Base-by-base conservation (phyloP, 208 protist species). In the Phytomonas francai region DNA sequence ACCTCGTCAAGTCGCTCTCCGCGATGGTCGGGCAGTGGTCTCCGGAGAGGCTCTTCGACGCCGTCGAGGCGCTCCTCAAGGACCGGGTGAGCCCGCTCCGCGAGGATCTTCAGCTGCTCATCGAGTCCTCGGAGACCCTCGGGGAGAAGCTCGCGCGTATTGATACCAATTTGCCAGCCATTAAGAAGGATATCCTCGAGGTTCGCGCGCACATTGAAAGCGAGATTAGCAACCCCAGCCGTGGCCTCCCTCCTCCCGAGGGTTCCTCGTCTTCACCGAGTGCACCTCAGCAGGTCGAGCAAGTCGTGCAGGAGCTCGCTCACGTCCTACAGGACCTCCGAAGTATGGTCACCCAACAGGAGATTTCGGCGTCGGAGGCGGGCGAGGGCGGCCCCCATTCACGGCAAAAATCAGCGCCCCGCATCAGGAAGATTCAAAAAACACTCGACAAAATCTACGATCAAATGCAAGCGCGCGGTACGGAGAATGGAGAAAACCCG, bases 1-100 rank as follows among this genome's bases (percentile, higher is more conserved):
- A 88, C 62, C 69, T 88, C 6, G 78, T 86, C 6, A 82, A 79
- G 61, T 83, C 85, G 25, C 68, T 90, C 6, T 83, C 79, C 25
- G 77, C 75, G 39, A 81, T 85, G 70, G 76, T 85, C 39, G 72
- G 72, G 22, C 79, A 84, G 64, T 87, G 78, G 76, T 85, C 84
- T 22, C 49, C 73, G 30, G 84, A 90, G 54, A 83, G 78, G 60
- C 72, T 90, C 14, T 77, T 81, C 29, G 79, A 90, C 33, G 68
- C 77, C 25, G 72, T 90, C 62, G 75, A 85, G 65, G 67, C 65
- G 14, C 72, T 81, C 22, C 67, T 84, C 27, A 74, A 63, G 39
- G 73, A 73, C 51, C 71, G 76, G 62, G 74, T 73, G 33, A 73
- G 79, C 30, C 70, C 72, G 1, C 68, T 90, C 9, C 69, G 79